Evolutionary conservation across 1,284 basidiomycete species (phyloP).

Genomic region (Pterulicium gracile): DNA sequence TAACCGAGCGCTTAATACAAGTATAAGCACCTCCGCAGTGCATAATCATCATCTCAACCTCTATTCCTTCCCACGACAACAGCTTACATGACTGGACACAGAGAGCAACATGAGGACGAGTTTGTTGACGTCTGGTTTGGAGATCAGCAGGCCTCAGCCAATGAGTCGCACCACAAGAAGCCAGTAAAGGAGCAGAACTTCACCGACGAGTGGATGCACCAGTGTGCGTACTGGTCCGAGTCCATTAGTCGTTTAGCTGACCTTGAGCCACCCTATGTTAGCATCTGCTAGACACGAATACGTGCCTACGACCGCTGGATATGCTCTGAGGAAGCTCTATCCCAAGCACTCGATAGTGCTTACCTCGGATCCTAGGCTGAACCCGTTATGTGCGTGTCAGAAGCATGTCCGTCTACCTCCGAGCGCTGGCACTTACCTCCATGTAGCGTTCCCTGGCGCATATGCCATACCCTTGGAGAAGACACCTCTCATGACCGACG

Average conservation of each 20-base stretch:
- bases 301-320: conserved; percentile 31
- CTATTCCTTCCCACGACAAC: too few species aligned
- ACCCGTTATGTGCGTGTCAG: conserved; percentile 24
- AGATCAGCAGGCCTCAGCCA: neutral
- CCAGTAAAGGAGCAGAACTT: conserved; percentile 18
- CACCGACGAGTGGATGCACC: conserved; percentile 41
- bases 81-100: too few species aligned
- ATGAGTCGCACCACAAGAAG: conserved; percentile 3
- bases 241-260: neutral
- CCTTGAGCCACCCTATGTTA: conserved; percentile 15
- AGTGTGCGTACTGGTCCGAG: conserved; percentile 25
- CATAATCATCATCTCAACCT: too few species aligned
- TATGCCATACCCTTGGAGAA: conserved; percentile 33
- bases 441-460: conserved; percentile 33
- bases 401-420: neutral
- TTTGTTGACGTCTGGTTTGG: conserved; percentile 10
- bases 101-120: conserved; percentile 4
- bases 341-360: conserved; percentile 51
- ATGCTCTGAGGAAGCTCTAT: conserved; percentile 43
- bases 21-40: too few species aligned
- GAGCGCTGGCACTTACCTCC: conserved; percentile 14
- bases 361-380: conserved; percentile 33
- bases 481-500: conserved; percentile 35
- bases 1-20: too few species aligned
- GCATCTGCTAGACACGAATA: conserved; percentile 38